Evolutionary conservation across 371 early-diverging fungal species (phyloP), one percentile per base, ranked within the genome.

Genomic region (Umbelopsis sp.): DNA sequence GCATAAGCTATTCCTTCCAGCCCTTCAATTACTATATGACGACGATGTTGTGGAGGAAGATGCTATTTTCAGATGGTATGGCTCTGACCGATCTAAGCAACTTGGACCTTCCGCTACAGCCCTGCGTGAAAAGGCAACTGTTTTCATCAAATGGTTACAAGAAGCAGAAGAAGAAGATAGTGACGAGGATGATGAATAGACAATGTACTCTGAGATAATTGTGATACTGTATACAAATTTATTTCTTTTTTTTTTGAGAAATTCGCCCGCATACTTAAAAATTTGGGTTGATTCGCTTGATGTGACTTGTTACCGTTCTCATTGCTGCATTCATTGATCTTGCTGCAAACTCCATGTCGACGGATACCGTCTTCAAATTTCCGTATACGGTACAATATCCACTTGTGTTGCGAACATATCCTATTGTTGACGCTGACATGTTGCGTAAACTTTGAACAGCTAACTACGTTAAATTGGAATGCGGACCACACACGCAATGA

Each of bases 21-120:
- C 92, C 3, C 70, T 96, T 68, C 85, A 86, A 64, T 65, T 82
- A 20, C 77, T 93, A 50, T 97, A 97, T 76, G 89, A 96, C 66
- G 72, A 81, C 20, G 97, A 97, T 71, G 80, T 97, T 44, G 66
- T 93, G 29, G 93, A 93, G 69, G 97, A 95, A 74, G 94, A 96
- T 22, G 88, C 90, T 3, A 86, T 97, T 37, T 63, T 94, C 50
- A 72, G 72, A 22, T 97, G 98, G 98, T 90, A 89, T 69, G 65
- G 73, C 35, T 71, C 77, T 18, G 82, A 83, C 29, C 66, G 68
- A 35, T 74, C 80, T 18, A 78, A 75, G 66, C 57, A 72, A 9
- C 69, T 66, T 1, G 73, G 44, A 45, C 63, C 74, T 48, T 69
- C 74, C 6, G 80, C 83, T 50, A 16, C 71, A 20, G 76, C 74